Percentiles rank a stretch among this genome's conserved stretches.
These are phyloP conservation scores for Alopecurus myosuroides DNA, from an alignment of 176 grass and related monocot genomes.

Conservation along the genomic window DNA sequence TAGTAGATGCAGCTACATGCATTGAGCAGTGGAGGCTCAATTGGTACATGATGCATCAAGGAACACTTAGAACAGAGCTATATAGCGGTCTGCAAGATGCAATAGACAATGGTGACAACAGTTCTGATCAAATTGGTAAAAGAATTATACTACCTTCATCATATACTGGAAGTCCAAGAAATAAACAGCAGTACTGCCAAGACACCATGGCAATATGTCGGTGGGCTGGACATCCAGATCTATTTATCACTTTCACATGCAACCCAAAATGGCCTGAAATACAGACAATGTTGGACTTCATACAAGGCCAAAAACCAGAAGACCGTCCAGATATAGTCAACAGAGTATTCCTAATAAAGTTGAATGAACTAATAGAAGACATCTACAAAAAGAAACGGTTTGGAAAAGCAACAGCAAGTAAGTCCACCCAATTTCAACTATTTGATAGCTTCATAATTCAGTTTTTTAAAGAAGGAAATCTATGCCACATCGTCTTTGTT, in stretches of 20 bases:
- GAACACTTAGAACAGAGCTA: neutral
- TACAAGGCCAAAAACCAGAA: neutral
- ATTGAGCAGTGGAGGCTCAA: neutral
- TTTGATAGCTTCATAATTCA: no score
- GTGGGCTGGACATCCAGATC: neutral
- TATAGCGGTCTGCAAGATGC: neutral
- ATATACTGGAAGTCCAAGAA: neutral
- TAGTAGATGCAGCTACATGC: neutral
- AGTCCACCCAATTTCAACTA: no score
- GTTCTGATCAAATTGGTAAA: neutral
- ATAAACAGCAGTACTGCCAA: neutral
- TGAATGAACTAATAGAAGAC: neutral
- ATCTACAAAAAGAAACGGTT: neutral
- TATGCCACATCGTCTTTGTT: no score
- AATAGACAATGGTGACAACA: neutral
- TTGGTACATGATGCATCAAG: neutral
- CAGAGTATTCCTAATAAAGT: slow-evolving; percentile 27
- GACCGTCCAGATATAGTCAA: slow-evolving; percentile 9
- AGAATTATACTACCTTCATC: neutral
- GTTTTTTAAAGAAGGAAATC: no score
- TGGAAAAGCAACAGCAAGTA: neutral
- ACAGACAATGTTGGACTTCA: neutral
- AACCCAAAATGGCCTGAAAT: slow-evolving; percentile 36
- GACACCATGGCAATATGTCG: neutral
- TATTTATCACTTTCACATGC: slow-evolving; percentile 31